Evolutionary conservation across 1,284 basidiomycete species (phyloP), one percentile per base, ranked within the genome.

Genomic region (Cutaneotrichosporon dermatis): DNA sequence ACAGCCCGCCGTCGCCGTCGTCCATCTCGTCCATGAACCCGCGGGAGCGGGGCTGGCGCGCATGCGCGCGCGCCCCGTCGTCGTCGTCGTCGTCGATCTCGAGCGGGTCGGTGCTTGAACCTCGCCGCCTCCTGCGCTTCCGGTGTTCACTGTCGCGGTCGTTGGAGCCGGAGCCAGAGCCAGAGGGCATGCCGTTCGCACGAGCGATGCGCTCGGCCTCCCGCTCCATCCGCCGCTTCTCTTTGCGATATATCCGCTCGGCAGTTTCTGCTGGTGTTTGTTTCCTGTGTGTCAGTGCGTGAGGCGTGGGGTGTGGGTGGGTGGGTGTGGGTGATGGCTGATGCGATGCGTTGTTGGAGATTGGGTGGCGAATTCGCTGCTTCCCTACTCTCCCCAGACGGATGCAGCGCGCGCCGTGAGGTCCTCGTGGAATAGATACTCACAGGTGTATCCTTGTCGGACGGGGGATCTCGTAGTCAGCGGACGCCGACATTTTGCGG

Each of bases 181-280:
- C 64, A 37, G 11, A n/a, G 25, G 15, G 46, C 33, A 35, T 36
- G 13, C 33, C 71, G 54, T 76, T 76, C 0, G 72, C 74, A 9
- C 71, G 64, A 3, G 61, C 58, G 7, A 74, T 72, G 6, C 69
- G 65, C 6, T 65, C 55, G 3, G 42, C 25, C 15, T 69, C 63
- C 12, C 57, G 49, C 6, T 49, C 44, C 4, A 52, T 51, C 2
- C 68, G 63, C 1, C 59, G 58, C 40, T 71, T 67, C 57, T 74
- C 74, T 13, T 61, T 60, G 0, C 63, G 57, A 41, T 70, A 76
- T 0, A 76, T 43, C 13, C 61, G 55, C 8, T 59, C 46, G 1
- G 72, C 73, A 25, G 57, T 66, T 9, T 74, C 72, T 6, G 60
- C 34, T 13, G 62, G 62, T 9, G 72, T 73, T 46, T 68, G 66